Base-by-base conservation (phyloP, 345 rosid genomes). In the Gossypium sturtianum region DNA sequence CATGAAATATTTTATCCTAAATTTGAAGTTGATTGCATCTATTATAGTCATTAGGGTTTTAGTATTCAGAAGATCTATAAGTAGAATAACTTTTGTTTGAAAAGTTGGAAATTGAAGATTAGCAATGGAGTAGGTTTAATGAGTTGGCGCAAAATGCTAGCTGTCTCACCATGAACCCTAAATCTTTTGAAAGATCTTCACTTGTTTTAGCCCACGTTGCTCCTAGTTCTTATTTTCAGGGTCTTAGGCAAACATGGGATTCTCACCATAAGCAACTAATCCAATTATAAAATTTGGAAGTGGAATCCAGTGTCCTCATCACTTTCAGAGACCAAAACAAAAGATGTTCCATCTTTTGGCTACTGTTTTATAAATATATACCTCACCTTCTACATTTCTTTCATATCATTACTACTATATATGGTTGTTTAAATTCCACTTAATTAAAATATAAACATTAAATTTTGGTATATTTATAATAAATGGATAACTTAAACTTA, bases 221-320 rank as follows among this genome's bases (percentile, higher is more conserved):
- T 34, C 38, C 38, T 34, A 34, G 38, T 34, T 34, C 0, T 34
- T 34, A 34, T 34, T 4, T 34, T 34, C 38, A 3, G 38, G 38
- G 38, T 34, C 38, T 34, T 34, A 34, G 38, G 38, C 38, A 34
- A 34, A 25, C 12, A 20, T 73, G 61, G 59, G 7, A 73, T 29
- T 41, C 70, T 19, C 20, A 16, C 7, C n/a, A 17, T 16, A 10
- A 20, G 3, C 38, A 78, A 78, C 77, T 73, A 74, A 58, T 73
- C 70, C 10, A 8, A 15, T 51, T 27, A 13, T 68, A 38, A 48
- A 25, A 25, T 9, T 48, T 7, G 58, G 20, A 27, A 69, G 57
- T 69, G 71, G 71, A 23, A 27, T 69, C 57, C 57, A 54, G 59
- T 54, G 59, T 54, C 9, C 7, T 8, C 23, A n/a, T 34, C 38